phyloP scores from a whole-genome alignment of 2,329 filamentous ascomycete species.

The Xylaria sp. region DNA sequence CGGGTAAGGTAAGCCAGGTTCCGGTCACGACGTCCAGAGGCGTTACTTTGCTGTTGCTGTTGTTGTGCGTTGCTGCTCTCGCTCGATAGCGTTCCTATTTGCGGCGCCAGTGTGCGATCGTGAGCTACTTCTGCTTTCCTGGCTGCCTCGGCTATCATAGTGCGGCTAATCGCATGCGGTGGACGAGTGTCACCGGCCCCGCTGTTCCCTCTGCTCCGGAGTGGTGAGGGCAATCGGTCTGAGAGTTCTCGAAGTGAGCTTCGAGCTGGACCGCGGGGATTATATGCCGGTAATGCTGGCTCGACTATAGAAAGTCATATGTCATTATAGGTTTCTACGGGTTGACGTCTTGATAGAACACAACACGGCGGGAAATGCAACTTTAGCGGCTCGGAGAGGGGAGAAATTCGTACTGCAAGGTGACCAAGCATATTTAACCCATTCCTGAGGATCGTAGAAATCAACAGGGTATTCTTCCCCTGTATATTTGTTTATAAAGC shows the following conservation, averaged over 20 bases:
- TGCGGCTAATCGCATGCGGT: slow-evolving; percentile 38
- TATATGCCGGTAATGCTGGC: slow-evolving; percentile 70
- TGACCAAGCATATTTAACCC: slow-evolving; percentile 81
- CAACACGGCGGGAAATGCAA: not conserved
- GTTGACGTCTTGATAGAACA: not conserved
- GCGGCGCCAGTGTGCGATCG: slow-evolving; percentile 57
- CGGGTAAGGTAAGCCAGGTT: slow-evolving; percentile 75
- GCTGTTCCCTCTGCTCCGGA: slow-evolving; percentile 59
- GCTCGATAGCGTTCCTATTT: slow-evolving; percentile 56
- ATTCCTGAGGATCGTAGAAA: slow-evolving; percentile 83
- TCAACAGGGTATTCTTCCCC: slow-evolving; percentile 84
- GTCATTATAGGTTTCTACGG: slow-evolving; percentile 8
- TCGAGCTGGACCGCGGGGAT: slow-evolving; percentile 54
- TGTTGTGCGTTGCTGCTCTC: slow-evolving; percentile 44
- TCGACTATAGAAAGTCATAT: slow-evolving; percentile 53
- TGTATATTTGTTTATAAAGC: slow-evolving; percentile 86
- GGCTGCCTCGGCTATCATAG: slow-evolving; percentile 43
- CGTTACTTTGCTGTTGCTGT: slow-evolving; percentile 41
- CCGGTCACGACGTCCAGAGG: slow-evolving; percentile 57
- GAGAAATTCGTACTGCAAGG: slow-evolving; percentile 66
- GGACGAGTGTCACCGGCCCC: slow-evolving; percentile 45
- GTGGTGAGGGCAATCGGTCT: slow-evolving; percentile 56
- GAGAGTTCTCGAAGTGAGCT: slow-evolving; percentile 61
- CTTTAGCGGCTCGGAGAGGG: not conserved
- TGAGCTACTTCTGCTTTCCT: slow-evolving; percentile 49